Percentiles rank a stretch among this genome's conserved stretches.
These are phyloP conservation scores for Fusarium sp. DNA, from an alignment of 2,329 filamentous ascomycete genomes.

Conservation along the genomic window DNA sequence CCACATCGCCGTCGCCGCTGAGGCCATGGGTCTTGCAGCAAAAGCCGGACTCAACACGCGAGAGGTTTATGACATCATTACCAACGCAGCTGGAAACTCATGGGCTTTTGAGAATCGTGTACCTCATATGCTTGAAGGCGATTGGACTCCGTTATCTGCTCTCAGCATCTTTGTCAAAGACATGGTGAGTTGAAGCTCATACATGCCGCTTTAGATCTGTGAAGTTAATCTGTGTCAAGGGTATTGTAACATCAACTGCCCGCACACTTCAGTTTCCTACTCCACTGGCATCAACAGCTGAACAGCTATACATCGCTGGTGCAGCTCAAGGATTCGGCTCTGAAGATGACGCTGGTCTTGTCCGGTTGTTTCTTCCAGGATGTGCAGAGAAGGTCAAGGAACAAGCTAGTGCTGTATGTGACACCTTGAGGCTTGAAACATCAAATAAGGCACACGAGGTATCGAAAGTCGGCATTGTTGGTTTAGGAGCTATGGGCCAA, in stretches of 20 bases:
- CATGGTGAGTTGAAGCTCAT: slow-evolving; percentile 49
- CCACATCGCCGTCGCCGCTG: slow-evolving; percentile 61
- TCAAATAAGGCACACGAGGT: too few relatives aligned
- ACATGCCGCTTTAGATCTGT: not conserved
- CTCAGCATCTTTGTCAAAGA: slow-evolving; percentile 56
- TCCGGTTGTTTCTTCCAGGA: not conserved
- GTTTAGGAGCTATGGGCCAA: not conserved
- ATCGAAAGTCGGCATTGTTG: not conserved
- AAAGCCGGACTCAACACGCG: slow-evolving; percentile 47
- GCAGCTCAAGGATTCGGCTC: not conserved
- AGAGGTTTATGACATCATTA: slow-evolving; percentile 51
- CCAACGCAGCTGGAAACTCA: slow-evolving; percentile 53
- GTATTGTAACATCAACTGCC: not conserved
- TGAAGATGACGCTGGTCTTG: not conserved
- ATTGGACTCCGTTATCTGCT: slow-evolving; percentile 54
- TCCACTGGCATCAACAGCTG: not conserved
- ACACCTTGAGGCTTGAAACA: not conserved
- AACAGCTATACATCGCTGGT: not conserved
- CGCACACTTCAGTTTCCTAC: not conserved
- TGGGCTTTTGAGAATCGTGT: slow-evolving; percentile 73
- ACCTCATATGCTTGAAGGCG: slow-evolving; percentile 66
- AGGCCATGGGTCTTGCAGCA: slow-evolving; percentile 57
- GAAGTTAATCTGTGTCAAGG: not conserved
- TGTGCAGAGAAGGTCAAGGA: not conserved
- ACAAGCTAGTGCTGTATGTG: not conserved